These are phyloP conservation scores for Aspergillus neoniger DNA, from an alignment of 2,329 filamentous ascomycete species.

Conservation along the genomic window DNA sequence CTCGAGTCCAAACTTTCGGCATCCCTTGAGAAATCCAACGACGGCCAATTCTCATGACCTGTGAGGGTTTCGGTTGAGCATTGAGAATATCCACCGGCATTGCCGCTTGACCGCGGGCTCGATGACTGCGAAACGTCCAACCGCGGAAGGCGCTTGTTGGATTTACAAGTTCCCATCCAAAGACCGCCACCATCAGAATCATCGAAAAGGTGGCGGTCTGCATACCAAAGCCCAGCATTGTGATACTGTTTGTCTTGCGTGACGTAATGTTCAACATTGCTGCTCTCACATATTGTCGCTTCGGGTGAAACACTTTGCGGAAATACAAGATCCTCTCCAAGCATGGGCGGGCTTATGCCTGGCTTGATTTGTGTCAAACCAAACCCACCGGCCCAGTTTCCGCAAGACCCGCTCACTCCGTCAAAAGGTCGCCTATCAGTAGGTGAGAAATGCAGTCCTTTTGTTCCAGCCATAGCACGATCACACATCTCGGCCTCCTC, in stretches of 20 bases:
- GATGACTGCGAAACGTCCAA: slow-evolving; percentile 17
- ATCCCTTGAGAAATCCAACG: not conserved
- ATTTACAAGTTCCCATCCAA: slow-evolving; percentile 46
- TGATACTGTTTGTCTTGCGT: slow-evolving; percentile 52
- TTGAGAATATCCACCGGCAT: not conserved
- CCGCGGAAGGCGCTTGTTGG: slow-evolving; percentile 16
- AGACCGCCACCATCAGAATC: slow-evolving; percentile 40
- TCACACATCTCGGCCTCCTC: slow-evolving; percentile 59
- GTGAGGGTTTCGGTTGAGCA: not conserved
- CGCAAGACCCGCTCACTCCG: slow-evolving; percentile 11
- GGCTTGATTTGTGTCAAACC: slow-evolving; percentile 59
- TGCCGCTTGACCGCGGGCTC: slow-evolving; percentile 26
- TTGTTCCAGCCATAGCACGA: slow-evolving; percentile 34
- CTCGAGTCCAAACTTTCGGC: not conserved
- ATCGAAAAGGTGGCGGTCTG: slow-evolving; percentile 59
- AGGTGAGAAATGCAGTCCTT: slow-evolving; percentile 36
- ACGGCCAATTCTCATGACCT: not conserved
- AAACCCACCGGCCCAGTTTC: slow-evolving; percentile 24
- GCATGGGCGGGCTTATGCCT: slow-evolving; percentile 75
- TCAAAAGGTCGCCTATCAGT: slow-evolving; percentile 21
- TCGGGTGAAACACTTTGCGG: slow-evolving; percentile 81
- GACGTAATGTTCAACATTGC: slow-evolving; percentile 61
- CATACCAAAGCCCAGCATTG: slow-evolving; percentile 71
- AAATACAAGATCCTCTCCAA: slow-evolving; percentile 78
- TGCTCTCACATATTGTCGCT: slow-evolving; percentile 78